A percentile compares a stretch with the other conserved stretches of the same genome.
Conservation (phyloP, 73 alveolate genomes). For the Paramecium pentaurelia region DNA sequence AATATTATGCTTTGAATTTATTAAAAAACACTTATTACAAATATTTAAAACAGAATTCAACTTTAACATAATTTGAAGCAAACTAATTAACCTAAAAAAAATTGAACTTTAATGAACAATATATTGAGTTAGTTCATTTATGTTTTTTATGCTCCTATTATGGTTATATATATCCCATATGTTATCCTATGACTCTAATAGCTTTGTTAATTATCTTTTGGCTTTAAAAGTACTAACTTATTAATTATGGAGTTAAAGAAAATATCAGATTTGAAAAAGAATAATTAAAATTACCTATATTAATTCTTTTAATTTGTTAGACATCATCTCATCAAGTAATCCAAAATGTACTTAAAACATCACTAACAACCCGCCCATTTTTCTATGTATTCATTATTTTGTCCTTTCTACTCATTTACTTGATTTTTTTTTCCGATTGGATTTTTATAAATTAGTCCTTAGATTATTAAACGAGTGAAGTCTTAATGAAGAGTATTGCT, state of each 20-base stretch:
- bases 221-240: not conserved
- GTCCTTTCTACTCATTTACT: not conserved
- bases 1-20: not conserved
- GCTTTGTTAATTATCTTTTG: not conserved
- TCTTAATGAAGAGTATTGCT: not conserved
- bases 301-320: not conserved
- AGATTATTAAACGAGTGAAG: not conserved
- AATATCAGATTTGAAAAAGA: not conserved
- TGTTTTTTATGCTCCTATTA: not conserved
- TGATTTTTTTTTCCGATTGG: not conserved
- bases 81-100: not conserved
- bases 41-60: not conserved
- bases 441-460: not conserved
- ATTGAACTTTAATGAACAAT: not conserved
- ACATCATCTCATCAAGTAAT: not conserved
- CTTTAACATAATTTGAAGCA: not conserved
- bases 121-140: not conserved
- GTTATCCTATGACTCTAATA: not conserved
- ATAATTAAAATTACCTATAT: not conserved
- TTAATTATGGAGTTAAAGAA: not conserved
- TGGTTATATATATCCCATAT: not conserved
- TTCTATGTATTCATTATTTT: too few species aligned
- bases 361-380: too few species aligned
- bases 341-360: not conserved
- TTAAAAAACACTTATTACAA: not conserved